Percentiles rank a stretch among this genome's conserved stretches.
These are phyloP conservation scores for Fusarium anthophilum DNA, from an alignment of 2,329 filamentous ascomycete genomes.

Conservation along the genomic window DNA sequence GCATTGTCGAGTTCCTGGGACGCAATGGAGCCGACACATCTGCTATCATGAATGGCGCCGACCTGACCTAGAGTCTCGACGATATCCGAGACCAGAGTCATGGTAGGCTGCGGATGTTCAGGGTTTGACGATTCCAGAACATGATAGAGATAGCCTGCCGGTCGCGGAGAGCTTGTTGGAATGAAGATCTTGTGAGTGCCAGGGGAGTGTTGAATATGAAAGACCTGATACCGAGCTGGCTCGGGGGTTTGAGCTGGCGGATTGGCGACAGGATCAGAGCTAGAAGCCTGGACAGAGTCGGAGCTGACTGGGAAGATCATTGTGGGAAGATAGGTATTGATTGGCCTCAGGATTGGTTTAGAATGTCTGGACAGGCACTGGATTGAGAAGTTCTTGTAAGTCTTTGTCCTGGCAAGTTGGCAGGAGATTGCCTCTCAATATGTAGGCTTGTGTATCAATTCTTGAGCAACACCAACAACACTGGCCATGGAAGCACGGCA, in stretches of 20 bases:
- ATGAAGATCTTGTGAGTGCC: conserved; percentile 34
- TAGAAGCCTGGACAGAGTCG: neutral
- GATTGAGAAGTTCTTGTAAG: neutral
- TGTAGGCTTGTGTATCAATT: neutral
- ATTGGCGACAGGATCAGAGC: neutral
- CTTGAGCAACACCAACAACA: neutral
- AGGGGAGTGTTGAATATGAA: conserved; percentile 28
- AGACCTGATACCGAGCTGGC: conserved; percentile 24
- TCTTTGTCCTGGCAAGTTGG: neutral
- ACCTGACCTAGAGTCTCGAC: conserved; percentile 5
- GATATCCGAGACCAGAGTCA: conserved; percentile 14
- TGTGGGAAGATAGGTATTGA: neutral
- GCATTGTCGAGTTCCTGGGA: conserved; percentile 27
- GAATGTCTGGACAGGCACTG: neutral
- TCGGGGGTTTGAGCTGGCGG: neutral
- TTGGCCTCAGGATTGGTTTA: neutral
- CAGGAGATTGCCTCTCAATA: neutral
- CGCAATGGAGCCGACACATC: conserved; percentile 35
- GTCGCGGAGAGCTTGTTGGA: conserved; percentile 9
- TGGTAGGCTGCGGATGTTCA: neutral
- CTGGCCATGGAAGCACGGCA: neutral
- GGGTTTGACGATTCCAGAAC: neutral
- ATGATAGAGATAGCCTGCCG: conserved; percentile 20
- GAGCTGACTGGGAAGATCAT: neutral
- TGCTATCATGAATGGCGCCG: conserved; percentile 15